Conservation (phyloP, 345 rosid genomes). For the Populus alba region DNA sequence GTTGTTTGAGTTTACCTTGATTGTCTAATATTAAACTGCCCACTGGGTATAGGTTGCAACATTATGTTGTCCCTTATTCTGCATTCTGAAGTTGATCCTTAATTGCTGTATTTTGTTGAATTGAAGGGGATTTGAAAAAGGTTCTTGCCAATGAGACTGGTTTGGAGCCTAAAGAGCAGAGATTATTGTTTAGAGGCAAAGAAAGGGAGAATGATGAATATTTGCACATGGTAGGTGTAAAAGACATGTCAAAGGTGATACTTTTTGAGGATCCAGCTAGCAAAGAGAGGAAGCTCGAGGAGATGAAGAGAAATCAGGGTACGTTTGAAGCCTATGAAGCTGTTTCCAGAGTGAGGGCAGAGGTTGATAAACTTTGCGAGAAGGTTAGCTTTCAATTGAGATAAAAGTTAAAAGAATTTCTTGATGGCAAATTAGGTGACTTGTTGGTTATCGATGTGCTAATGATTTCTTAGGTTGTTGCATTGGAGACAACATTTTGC, state of each 20-base stretch:
- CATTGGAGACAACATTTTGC: conserved; percentile 31
- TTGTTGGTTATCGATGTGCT: background rate
- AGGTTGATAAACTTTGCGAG: conserved; percentile 46
- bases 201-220: conserved; percentile 48
- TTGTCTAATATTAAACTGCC: background rate
- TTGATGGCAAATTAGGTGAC: background rate
- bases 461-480: conserved; percentile 36
- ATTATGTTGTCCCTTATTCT: background rate
- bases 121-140: conserved; percentile 48
- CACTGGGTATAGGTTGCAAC: conserved; percentile 6
- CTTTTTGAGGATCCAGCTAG: conserved; percentile 54
- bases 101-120: conserved; percentile 12
- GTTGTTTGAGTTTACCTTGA: background rate
- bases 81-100: conserved; percentile 14
- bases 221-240: conserved; percentile 52
- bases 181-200: conserved; percentile 48
- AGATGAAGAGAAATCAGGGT: conserved; percentile 35
- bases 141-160: conserved; percentile 41
- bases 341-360: conserved; percentile 40
- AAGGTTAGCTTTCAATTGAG: conserved; percentile 27
- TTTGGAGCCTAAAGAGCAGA: conserved; percentile 49
- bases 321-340: conserved; percentile 33
- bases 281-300: conserved; percentile 49
- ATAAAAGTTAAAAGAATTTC: background rate
- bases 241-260: conserved; percentile 45